These are phyloP conservation scores for Balansia obtecta DNA, from an alignment of 2,329 filamentous ascomycete genomes.

Conservation along the genomic window DNA sequence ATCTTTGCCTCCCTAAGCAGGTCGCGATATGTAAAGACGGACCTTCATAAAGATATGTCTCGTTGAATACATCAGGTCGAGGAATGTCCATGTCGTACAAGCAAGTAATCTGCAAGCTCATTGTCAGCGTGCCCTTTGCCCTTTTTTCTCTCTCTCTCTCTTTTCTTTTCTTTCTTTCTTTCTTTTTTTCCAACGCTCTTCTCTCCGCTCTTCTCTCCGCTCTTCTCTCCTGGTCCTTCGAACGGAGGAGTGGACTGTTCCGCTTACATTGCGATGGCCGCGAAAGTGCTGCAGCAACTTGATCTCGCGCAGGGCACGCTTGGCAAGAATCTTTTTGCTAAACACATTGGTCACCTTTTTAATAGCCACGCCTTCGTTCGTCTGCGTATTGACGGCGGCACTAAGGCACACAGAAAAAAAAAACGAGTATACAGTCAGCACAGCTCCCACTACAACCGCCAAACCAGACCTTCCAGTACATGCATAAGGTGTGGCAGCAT, in stretches of 20 bases:
- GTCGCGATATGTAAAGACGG: neutral
- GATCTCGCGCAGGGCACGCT: slow-evolving; percentile 94
- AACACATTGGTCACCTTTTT: slow-evolving; percentile 99
- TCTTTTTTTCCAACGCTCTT: too few species aligned
- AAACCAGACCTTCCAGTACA: too few species aligned
- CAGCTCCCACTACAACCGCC: too few species aligned
- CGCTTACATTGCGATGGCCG: slow-evolving; percentile 68
- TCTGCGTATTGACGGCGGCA: slow-evolving; percentile 84
- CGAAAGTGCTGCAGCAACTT: slow-evolving; percentile 97
- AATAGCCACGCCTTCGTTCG: slow-evolving; percentile 88
- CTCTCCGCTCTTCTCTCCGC: too few species aligned
- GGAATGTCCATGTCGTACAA: slow-evolving; percentile 99
- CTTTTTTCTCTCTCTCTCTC: too few species aligned
- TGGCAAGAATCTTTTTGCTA: slow-evolving; percentile 98
- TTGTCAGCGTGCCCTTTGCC: neutral
- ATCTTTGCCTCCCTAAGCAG: neutral
- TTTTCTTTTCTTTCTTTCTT: too few species aligned
- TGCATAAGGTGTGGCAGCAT: too few species aligned
- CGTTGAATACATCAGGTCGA: slow-evolving; percentile 93
- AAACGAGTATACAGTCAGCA: neutral
- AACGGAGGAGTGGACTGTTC: neutral
- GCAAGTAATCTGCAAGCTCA: slow-evolving; percentile 69
- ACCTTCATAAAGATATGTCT: slow-evolving; percentile 98
- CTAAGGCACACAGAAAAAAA: slow-evolving; percentile 31
- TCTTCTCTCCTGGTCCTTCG: too few species aligned